Percentiles rank a stretch among this genome's conserved stretches.
Evolutionary conservation across 768 basidiomycete genomes (phyloP).

Genomic region (Hericium alpestre): DNA sequence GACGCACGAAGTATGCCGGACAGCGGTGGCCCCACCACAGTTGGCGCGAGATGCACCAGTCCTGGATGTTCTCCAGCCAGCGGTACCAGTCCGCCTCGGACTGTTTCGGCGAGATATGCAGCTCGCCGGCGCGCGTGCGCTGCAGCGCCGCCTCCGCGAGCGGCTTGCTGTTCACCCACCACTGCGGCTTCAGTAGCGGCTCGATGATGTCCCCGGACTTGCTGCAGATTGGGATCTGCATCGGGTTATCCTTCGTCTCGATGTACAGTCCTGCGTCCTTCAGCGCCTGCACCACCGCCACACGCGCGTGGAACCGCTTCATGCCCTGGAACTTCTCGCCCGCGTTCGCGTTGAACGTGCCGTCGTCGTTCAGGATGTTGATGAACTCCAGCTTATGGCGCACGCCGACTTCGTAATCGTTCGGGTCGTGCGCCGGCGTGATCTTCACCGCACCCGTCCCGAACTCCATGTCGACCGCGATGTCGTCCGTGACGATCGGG

Average conservation of each 20-base stretch:
- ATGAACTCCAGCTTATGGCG: constrained; percentile 86
- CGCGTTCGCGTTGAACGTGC: constrained; percentile 86
- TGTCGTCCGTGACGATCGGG: constrained; percentile 79
- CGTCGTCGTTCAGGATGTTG: constrained; percentile 93
- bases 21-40: constrained; percentile 99
- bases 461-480: constrained; percentile 85
- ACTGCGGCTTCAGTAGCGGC: constrained; percentile 90
- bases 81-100: constrained; percentile 93
- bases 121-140: constrained; percentile 85
- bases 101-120: constrained; percentile 69
- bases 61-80: constrained; percentile 91
- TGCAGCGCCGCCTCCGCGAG: constrained; percentile 84
- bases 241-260: constrained; percentile 91
- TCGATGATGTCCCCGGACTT: constrained; percentile 98
- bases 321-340: constrained; percentile 85
- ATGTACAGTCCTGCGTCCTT: constrained; percentile 79
- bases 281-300: constrained; percentile 70
- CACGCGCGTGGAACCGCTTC: constrained; percentile 92
- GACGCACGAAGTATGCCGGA: constrained; percentile 85
- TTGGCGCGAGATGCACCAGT: constrained; percentile 99
- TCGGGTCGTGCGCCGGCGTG: constrained; percentile 94
- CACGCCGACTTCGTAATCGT: constrained; percentile 90
- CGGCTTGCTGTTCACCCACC: constrained; percentile 95
- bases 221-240: constrained; percentile 95
- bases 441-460: constrained; percentile 99